Evolutionary conservation across 176 grass and related monocot genomes (phyloP), one percentile per base, ranked within the genome.

Genomic region (Eragrostis curvula): DNA sequence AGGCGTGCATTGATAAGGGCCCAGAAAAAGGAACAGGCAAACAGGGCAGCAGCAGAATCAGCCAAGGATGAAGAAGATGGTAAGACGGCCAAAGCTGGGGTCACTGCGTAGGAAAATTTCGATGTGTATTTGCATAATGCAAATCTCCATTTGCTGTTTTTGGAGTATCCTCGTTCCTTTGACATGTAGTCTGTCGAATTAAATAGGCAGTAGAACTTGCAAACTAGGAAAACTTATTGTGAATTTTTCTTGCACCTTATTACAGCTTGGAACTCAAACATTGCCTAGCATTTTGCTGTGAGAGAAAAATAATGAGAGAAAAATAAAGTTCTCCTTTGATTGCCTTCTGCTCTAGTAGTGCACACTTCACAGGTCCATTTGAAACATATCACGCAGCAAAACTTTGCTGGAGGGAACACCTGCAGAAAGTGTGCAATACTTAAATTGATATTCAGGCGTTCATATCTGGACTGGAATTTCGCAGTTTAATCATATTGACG

Each of bases 21-120:
- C 0, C 96, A 99, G 87, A 99, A 94, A 57, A 99, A 99, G 24
- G 91, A 96, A 52, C 93, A 96, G 66, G 91, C 67, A 68, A 91
- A 73, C 56, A 81, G 75, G 58, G 58, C 24, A 27, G 24, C 24
- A 59, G 56, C 56, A 9, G 56, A 59, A 59, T 24, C n/a, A 21
- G 64, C 78, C 81, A 91, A 91, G 81, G 90, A 84, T 12, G 85
- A 86, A 69, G 81, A 73, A 21, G 58, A 83, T 61, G 81, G 52
- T 15, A 94, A 82, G 80, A 81, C 70, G 7, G 62, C 69, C 65
- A 87, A 75, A 63, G 72, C 81, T 44, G 83, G 82, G 25, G 61
- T 53, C 20, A 78, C 59, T 8, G 84, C 80, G 43, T 94, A 89
- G 52, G 44, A 11, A 64, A 12, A 52, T 62, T 52, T 14, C 15